Evolutionary conservation across 345 rosid genomes (phyloP), one percentile per base, ranked within the genome.

Genomic region (Geranium brycei): DNA sequence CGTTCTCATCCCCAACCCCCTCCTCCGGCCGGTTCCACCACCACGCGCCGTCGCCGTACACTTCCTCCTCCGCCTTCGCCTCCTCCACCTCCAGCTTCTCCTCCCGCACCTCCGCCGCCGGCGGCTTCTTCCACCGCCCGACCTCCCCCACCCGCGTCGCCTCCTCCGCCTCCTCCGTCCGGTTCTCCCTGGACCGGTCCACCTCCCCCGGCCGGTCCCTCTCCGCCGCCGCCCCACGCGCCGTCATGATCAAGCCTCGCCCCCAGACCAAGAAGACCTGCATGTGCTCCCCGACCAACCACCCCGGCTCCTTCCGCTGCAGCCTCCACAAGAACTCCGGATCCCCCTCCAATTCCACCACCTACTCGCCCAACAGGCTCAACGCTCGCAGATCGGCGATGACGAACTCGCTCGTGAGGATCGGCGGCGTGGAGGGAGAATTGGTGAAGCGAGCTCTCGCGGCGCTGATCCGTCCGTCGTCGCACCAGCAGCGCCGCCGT

Each of bases 291-390:
- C 91, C 91, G 1, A 82, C 95, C 28, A 77, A 75, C n/a, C 95
- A 87, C 40, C 95, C 90, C 3, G 95, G 95, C 23, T 87, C 95
- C 3, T 87, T 87, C 79, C 85, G 95, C 5, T 87, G 95, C 70
- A 84, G 88, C 73, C 82, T 81, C 19, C 95, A 87, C 68, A 87
- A 85, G 64, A 67, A 55, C 18, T 68, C 64, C 70, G 51, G 14
- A 40, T 62, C 65, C 41, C 19, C 74, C 4, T 67, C 72, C 38
- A 40, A 62, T 0, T 15, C 58, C 3, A 10, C 28, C 55, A 10
- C 28, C 55, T 77, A 69, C 79, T 64, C 85, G 30, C 77, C 89
- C 0, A 77, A 65, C 62, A 78, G 88, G 40, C 70, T 87, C 8
- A 78, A 83, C 70, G 86, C 87, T 32, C 75, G 88, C 17, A 81